Base-by-base conservation (phyloP, 73 alveolate species). In the Paramecium biaurelia region DNA sequence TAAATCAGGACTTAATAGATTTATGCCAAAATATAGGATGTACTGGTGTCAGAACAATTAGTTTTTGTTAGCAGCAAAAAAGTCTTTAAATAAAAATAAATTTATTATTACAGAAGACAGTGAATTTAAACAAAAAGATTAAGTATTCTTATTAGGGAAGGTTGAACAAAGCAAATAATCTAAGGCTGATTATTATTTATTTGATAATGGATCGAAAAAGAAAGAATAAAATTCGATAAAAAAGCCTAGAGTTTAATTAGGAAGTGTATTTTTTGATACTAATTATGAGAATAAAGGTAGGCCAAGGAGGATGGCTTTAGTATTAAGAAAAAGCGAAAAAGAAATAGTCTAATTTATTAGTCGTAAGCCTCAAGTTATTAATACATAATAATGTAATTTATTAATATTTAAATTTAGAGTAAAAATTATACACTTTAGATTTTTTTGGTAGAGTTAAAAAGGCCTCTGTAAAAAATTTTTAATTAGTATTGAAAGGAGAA, bases 401-500 rank as follows among this genome's bases (percentile, higher is more conserved):
- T 26, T 23, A 11, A 15, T 38, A 43, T 21, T 43, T 2, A 79
- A 18, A 24, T 12, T 23, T 24, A 79, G 90, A 79, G 24, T 43
- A 79, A 45, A 41, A 20, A 30, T 12, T 79, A 14, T 43, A 79
- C 43, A 18, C 90, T 45, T 79, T 79, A 79, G 74, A 79, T 45
- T 79, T 79, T 45, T 79, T 10, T 79, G 90, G 90, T 3, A 79
- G 90, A 79, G 90, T 79, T 26, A 43, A 41, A 43, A 38, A 43
- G 30, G 35, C 90, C 0, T 79, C 90, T 0, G 90, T 79, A 3
- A 79, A 79, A 38, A 79, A 79, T 12, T 45, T 41, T 14, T 45
- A 79, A 79, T 47, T 79, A 42, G 76, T 79, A 0, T 12, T 42
- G 10, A 79, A 63, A 32, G 43, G 43, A 12, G 90, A 79, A 15